phyloP scores from a whole-genome alignment of 495 filamentous ascomycete genomes.

The Daldinia concentrica region DNA sequence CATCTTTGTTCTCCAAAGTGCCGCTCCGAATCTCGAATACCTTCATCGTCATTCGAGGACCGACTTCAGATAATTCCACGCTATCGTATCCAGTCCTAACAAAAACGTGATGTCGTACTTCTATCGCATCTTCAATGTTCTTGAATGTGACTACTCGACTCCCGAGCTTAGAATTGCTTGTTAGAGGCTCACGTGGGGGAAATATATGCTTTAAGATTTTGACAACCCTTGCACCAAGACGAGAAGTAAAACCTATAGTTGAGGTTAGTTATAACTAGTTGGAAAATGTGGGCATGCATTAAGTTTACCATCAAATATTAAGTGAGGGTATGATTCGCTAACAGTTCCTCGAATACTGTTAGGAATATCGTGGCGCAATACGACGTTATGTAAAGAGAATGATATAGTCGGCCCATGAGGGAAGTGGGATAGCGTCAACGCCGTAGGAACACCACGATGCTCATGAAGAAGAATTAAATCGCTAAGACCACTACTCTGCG shows the following conservation, averaged over 20 bases:
- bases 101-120: conserved; percentile 65
- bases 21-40: conserved; percentile 93
- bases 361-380: conserved; percentile 92
- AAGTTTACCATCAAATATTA: conserved; percentile 80
- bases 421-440: conserved; percentile 83
- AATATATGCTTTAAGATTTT: conserved; percentile 96
- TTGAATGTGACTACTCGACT: conserved; percentile 92
- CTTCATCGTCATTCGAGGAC: conserved; percentile 95
- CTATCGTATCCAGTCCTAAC: conserved; percentile 69
- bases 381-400: conserved; percentile 93
- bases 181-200: conserved; percentile 81
- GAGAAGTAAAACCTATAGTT: conserved; percentile 72
- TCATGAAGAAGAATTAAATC: conserved; percentile 93
- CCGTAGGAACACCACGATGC: conserved; percentile 87
- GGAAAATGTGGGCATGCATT: not conserved
- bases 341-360: conserved; percentile 88
- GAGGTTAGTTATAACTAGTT: conserved; percentile 20
- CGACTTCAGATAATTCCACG: conserved; percentile 94
- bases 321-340: conserved; percentile 90
- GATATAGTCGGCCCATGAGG: conserved; percentile 93
- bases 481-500: conserved; percentile 77
- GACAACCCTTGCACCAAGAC: conserved; percentile 82
- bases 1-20: conserved; percentile 93
- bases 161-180: conserved; percentile 73
- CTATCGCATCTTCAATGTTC: conserved; percentile 93